Conservation (phyloP, 169 alveolate genomes). For the Eimeria praecox region DNA sequence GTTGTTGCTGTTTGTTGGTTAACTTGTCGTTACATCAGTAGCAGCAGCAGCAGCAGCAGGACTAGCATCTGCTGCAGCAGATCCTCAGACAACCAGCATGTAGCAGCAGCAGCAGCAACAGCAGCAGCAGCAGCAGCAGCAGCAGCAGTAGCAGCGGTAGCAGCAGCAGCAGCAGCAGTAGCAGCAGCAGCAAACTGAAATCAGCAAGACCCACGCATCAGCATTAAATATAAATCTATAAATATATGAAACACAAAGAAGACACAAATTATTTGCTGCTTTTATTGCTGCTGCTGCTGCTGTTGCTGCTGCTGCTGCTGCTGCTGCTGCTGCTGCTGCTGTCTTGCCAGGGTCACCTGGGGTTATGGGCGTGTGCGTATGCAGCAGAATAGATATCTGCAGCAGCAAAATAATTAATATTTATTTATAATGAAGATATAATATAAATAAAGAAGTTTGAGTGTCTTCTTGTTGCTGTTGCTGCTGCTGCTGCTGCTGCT, state of each 20-base stretch:
- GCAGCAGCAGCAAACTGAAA: too few species aligned
- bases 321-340: too few species aligned
- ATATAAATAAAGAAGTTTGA: too few species aligned
- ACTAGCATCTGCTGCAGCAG: slow-evolving; percentile 28
- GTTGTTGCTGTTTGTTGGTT: not conserved
- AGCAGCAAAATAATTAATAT: not conserved
- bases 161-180: not conserved
- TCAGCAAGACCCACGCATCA: not conserved
- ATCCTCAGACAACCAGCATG: not conserved
- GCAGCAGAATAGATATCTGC: not conserved
- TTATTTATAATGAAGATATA: too few species aligned
- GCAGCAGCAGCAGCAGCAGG: slow-evolving; percentile 47
- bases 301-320: too few species aligned
- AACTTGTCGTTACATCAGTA: not conserved
- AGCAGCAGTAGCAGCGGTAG: not conserved
- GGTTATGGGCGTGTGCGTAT: too few species aligned
- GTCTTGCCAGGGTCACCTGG: too few species aligned
- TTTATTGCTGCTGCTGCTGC: not conserved
- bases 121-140: not conserved
- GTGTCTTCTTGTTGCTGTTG: too few species aligned
- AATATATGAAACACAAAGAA: not conserved
- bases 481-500: too few species aligned
- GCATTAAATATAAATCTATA: too few species aligned
- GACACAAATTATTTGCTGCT: not conserved
- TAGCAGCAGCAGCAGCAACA: not conserved